These are phyloP conservation scores for Neckera pumila DNA, from an alignment of 225 moss, liverwort and hornwort species.

Conservation along the genomic window DNA sequence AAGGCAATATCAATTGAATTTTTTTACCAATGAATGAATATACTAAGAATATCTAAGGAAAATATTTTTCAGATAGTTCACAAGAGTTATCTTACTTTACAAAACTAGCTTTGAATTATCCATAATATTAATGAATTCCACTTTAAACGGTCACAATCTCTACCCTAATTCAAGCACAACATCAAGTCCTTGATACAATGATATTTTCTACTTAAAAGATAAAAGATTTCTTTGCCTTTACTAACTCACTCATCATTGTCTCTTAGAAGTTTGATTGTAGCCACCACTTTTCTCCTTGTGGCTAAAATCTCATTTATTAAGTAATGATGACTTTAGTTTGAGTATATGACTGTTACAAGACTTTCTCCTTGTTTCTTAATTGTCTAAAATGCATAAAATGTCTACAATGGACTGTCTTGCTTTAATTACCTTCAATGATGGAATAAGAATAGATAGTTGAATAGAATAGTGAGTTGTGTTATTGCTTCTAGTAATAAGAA, in stretches of 20 bases:
- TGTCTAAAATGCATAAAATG: neutral
- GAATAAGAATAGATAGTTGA: neutral
- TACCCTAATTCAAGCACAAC: neutral
- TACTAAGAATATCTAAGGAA: fast-evolving
- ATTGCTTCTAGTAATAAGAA: neutral
- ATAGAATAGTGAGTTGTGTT: neutral
- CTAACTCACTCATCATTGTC: neutral
- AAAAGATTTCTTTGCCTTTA: neutral
- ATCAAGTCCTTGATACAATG: neutral
- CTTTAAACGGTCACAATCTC: neutral
- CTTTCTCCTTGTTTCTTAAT: neutral
- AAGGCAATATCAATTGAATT: neutral
- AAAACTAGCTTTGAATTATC: neutral
- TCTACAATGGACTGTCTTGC: fast-evolving
- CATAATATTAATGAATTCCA: too few relatives aligned
- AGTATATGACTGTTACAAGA: neutral
- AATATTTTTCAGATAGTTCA: fast-evolving
- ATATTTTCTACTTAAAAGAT: neutral
- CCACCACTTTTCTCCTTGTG: neutral
- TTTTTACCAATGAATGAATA: too few relatives aligned
- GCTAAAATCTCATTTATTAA: neutral
- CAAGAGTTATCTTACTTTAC: neutral
- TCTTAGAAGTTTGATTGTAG: neutral
- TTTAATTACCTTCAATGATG: neutral
- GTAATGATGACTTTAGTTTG: neutral